Conservation (phyloP, 2,329 filamentous ascomycete species). For the Clonostachys byssicola region DNA sequence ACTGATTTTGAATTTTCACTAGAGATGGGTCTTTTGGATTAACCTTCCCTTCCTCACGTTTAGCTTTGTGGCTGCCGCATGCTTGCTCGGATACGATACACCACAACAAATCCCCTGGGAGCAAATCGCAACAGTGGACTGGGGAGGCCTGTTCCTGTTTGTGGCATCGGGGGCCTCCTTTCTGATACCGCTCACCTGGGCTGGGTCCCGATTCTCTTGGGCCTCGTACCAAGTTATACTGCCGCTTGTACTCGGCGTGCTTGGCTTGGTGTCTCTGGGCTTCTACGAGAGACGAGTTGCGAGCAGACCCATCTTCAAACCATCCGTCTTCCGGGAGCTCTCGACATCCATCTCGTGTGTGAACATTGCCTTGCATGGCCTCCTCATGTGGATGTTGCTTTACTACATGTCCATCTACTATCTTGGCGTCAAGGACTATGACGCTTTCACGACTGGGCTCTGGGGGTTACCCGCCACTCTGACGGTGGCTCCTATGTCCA, state of each 20-base stretch:
- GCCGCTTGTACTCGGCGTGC: constrained; percentile 51
- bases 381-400: constrained; percentile 18
- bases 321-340: constrained; percentile 9
- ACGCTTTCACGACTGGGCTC: constrained; percentile 24
- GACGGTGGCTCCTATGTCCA: constrained; percentile 57
- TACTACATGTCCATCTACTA: constrained; percentile 19
- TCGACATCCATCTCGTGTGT: constrained; percentile 12
- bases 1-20: not conserved
- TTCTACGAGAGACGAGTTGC: constrained; percentile 8
- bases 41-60: constrained; percentile 22
- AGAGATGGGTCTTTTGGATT: constrained; percentile 29
- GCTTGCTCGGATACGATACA: constrained; percentile 18
- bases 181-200: constrained; percentile 10
- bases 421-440: constrained; percentile 11
- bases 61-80: constrained; percentile 11
- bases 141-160: constrained; percentile 58
- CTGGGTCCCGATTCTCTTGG: constrained; percentile 10
- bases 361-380: constrained; percentile 13
- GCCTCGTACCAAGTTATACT: constrained; percentile 37
- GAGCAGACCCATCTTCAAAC: constrained; percentile 13
- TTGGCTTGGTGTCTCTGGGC: constrained; percentile 30
- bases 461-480: constrained; percentile 56
- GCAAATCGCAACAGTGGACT: constrained; percentile 44
- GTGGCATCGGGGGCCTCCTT: constrained; percentile 10
- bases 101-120: not conserved